phyloP scores from a whole-genome alignment of 306 rosid genomes.

The Trifolium dubium region DNA sequence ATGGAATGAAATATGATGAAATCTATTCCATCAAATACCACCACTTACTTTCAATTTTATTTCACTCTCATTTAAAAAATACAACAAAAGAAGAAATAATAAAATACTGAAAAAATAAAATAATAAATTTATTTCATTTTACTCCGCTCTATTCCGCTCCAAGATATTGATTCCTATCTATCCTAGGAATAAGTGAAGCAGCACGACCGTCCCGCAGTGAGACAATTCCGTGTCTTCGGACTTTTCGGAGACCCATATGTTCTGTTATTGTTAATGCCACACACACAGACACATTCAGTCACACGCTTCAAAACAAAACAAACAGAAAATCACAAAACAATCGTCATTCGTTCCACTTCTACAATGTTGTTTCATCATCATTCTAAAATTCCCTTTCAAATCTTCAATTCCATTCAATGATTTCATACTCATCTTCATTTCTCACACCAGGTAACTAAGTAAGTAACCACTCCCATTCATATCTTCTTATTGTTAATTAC shows the following conservation, averaged over 20 bases:
- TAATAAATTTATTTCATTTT: too few relatives aligned
- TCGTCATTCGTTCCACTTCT: constrained; percentile 22
- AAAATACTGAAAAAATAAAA: too few relatives aligned
- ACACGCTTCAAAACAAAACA: background rate
- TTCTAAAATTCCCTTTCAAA: background rate
- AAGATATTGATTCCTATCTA: too few relatives aligned
- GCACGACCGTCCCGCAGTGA: background rate
- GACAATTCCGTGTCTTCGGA: constrained; percentile 45
- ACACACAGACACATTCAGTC: background rate
- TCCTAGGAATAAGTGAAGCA: constrained; percentile 3
- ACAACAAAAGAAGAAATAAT: too few relatives aligned
- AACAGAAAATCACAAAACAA: background rate
- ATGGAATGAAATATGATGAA: too few relatives aligned
- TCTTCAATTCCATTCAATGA: background rate
- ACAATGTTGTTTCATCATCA: background rate
- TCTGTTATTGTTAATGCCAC: too few relatives aligned
- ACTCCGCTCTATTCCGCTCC: too few relatives aligned
- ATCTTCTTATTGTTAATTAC: background rate
- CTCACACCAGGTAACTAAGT: constrained; percentile 34
- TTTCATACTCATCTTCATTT: constrained; percentile 28
- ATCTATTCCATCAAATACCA: too few relatives aligned
- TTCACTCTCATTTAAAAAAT: too few relatives aligned
- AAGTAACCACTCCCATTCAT: constrained; percentile 32
- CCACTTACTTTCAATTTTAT: too few relatives aligned
- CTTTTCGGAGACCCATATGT: constrained; percentile 41